Percentiles rank a stretch among this genome's conserved stretches.
phyloP scores from a whole-genome alignment of 352 stramenopile genomes.

The Elongisporangium prolatum region DNA sequence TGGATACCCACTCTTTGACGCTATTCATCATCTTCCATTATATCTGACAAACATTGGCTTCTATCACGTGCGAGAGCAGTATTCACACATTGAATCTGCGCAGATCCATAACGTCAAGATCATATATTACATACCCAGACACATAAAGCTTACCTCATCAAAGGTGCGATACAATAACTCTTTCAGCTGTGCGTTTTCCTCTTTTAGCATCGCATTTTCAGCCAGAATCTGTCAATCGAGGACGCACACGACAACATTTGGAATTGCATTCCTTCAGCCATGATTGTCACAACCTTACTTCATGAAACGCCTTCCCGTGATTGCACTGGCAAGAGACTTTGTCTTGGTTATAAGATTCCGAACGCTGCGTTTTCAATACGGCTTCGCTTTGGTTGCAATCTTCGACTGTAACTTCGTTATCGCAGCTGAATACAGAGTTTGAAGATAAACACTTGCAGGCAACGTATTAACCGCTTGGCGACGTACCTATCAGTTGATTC shows the following conservation, averaged over 20 bases:
- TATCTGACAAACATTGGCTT: background rate
- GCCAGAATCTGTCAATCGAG: slow-evolving; percentile 4
- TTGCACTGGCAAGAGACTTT: background rate
- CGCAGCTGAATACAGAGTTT: background rate
- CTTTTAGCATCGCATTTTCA: slow-evolving; percentile 19
- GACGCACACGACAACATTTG: no score
- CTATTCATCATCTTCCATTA: background rate
- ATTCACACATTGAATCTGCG: slow-evolving; percentile 9
- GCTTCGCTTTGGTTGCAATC: background rate
- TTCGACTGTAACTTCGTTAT: background rate
- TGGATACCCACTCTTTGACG: background rate
- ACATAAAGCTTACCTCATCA: slow-evolving; percentile 17
- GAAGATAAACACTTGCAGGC: background rate
- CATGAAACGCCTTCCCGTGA: background rate
- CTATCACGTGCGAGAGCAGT: background rate
- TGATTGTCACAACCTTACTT: background rate
- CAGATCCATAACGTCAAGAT: background rate
- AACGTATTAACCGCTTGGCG: background rate
- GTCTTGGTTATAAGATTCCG: background rate
- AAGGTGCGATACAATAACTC: slow-evolving; percentile 33
- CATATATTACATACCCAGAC: background rate
- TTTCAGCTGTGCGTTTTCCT: slow-evolving; percentile 27
- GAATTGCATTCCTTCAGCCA: background rate
- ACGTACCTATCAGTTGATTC: background rate
- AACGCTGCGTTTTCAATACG: background rate